Conservation (phyloP, 2,329 filamentous ascomycete genomes). For the Grosmannia serpens region DNA sequence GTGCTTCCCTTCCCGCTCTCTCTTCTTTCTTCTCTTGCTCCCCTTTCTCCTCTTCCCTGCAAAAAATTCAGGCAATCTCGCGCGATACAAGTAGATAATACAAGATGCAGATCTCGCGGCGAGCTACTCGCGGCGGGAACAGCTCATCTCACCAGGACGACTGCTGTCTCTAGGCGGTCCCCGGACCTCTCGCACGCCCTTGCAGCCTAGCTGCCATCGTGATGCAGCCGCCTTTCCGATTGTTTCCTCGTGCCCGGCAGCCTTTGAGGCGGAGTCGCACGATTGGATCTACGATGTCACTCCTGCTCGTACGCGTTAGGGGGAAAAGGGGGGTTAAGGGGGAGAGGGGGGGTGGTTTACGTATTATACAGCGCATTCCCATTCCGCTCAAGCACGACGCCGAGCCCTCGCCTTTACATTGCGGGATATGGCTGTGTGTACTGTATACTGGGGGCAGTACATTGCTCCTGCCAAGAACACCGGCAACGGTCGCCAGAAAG, state of each 20-base stretch:
- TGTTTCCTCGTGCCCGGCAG: neutral
- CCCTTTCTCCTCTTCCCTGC: neutral
- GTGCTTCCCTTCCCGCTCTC: neutral
- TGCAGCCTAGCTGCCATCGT: neutral
- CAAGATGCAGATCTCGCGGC: neutral
- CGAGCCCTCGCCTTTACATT: neutral
- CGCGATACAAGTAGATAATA: neutral
- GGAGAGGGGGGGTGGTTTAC: neutral
- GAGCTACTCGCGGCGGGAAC: neutral
- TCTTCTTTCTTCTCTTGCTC: neutral
- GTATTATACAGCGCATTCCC: neutral
- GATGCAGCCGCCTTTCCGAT: constrained; percentile 1
- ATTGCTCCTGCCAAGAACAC: neutral
- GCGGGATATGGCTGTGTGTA: neutral
- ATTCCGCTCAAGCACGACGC: neutral
- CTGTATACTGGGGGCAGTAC: neutral
- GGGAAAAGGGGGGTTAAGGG: neutral
- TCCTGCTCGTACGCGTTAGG: neutral
- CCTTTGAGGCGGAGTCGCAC: neutral
- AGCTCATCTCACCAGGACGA: neutral
- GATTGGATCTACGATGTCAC: neutral
- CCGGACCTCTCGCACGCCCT: neutral
- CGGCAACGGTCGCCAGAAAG: neutral
- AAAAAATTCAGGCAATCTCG: neutral
- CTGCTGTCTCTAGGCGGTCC: neutral